Evolutionary conservation across 2,329 filamentous ascomycete species (phyloP).

Genomic region (Basipetospora chlamydospora): DNA sequence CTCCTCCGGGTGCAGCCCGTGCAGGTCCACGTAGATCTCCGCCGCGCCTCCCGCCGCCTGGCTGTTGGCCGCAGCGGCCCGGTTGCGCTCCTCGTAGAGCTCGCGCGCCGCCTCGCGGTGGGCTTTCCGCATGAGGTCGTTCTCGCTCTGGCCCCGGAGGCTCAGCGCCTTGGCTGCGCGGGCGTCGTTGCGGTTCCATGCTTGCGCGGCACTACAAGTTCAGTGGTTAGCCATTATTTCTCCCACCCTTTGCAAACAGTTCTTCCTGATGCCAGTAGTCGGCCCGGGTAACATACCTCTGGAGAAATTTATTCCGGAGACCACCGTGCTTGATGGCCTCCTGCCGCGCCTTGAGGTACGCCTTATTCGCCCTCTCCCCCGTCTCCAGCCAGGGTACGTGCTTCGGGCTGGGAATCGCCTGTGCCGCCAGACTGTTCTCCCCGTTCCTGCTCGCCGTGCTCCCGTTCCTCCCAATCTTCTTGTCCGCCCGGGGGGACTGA

Average conservation of each 20-base stretch:
- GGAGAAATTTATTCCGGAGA: constrained; percentile 89
- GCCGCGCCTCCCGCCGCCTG: too few relatives aligned
- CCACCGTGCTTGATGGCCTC: constrained; percentile 97
- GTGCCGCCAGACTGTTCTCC: constrained; percentile 68
- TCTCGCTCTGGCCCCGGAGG: constrained; percentile 88
- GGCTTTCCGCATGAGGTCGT: constrained; percentile 91
- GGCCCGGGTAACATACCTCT: constrained; percentile 61
- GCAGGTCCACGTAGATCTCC: constrained; percentile 89
- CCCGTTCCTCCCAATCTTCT: constrained; percentile 47
- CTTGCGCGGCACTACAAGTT: constrained; percentile 66
- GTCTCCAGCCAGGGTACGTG: constrained; percentile 96
- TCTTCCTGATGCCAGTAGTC: too few relatives aligned
- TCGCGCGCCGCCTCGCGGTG: constrained; percentile 86
- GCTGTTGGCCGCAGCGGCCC: constrained; percentile 36
- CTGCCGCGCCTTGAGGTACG: constrained; percentile 85
- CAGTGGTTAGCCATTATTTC: too few relatives aligned
- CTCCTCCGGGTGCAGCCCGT: constrained; percentile 97
- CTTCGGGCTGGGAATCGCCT: constrained; percentile 74
- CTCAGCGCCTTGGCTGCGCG: constrained; percentile 90
- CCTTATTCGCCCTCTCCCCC: constrained; percentile 76
- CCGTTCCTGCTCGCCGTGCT: constrained; percentile 50
- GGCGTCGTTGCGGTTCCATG: constrained; percentile 96
- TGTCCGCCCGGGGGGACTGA: constrained; percentile 46
- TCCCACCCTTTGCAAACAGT: too few relatives aligned
- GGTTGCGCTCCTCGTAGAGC: constrained; percentile 88